phyloP scores from a whole-genome alignment of 129 eudicot species.

The Calendula officinalis region DNA sequence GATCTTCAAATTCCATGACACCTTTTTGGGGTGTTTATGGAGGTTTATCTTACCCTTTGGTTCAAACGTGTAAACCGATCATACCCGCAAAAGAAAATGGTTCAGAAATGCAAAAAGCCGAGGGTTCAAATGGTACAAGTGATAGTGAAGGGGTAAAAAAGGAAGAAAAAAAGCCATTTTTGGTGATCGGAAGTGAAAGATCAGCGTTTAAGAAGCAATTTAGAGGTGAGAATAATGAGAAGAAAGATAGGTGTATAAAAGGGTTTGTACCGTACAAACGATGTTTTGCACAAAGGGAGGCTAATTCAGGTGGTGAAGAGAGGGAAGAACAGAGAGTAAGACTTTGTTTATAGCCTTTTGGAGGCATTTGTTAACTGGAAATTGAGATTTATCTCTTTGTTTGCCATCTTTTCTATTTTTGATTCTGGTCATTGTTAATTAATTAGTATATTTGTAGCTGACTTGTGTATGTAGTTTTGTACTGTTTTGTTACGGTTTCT shows the following conservation, averaged over 20 bases:
- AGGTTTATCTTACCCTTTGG: constrained; percentile 33
- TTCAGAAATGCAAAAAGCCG: constrained; percentile 34
- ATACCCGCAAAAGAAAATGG: constrained; percentile 5
- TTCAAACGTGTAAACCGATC: constrained; percentile 17
- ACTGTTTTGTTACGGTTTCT: not conserved
- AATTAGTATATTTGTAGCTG: constrained; percentile 37
- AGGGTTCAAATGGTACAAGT: constrained; percentile 46
- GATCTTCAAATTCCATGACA: constrained; percentile 22
- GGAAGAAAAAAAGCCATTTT: constrained; percentile 16
- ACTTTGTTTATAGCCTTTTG: constrained; percentile 50
- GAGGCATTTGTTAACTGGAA: constrained; percentile 1
- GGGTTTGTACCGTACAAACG: constrained; percentile 85
- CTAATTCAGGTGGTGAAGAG: constrained; percentile 41
- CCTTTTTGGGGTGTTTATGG: constrained; percentile 56
- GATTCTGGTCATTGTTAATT: constrained; percentile 17
- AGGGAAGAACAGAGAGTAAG: constrained; percentile 57
- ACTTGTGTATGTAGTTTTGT: constrained; percentile 12
- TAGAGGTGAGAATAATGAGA: constrained; percentile 19
- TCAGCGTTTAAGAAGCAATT: constrained; percentile 32
- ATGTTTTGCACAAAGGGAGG: constrained; percentile 54
- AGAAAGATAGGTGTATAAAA: constrained; percentile 29
- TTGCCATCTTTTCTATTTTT: constrained; percentile 19
- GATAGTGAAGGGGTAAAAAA: constrained; percentile 36
- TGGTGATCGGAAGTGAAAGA: constrained; percentile 34
- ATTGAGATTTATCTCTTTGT: constrained; percentile 29